phyloP scores from a whole-genome alignment of 176 grass and related monocot genomes.

The Triticum urartu region DNA sequence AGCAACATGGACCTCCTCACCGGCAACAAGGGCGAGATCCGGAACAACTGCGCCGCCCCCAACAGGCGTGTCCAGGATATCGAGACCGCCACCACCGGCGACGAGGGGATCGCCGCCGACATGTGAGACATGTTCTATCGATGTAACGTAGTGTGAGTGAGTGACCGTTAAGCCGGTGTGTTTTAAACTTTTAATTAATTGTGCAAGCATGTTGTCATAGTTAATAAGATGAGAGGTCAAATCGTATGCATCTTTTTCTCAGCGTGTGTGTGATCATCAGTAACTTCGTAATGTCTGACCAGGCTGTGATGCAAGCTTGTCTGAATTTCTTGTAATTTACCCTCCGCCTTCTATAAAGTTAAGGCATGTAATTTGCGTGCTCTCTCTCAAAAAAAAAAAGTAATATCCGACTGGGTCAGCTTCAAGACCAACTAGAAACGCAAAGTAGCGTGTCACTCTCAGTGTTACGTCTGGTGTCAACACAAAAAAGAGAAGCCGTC shows the following conservation, averaged over 20 bases:
- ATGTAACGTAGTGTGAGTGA: background rate
- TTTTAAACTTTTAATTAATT: background rate
- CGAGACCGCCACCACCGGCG: background rate
- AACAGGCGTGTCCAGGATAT: background rate
- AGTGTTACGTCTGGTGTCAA: background rate
- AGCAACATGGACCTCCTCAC: slow-evolving; percentile 44
- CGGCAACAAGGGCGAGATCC: slow-evolving; percentile 40
- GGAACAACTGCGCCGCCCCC: slow-evolving; percentile 23
- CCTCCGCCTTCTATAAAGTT: too few species aligned
- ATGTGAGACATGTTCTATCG: background rate
- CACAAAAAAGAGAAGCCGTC: background rate
- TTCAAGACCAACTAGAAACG: background rate
- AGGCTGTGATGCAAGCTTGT: too few species aligned
- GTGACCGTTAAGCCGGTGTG: background rate
- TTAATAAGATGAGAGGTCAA: background rate
- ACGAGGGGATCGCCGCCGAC: background rate
- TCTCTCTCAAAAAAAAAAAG: too few species aligned
- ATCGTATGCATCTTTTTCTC: background rate
- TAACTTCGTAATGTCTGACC: too few species aligned
- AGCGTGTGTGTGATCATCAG: too few species aligned
- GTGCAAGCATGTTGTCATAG: background rate
- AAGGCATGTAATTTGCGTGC: too few species aligned
- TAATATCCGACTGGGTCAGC: too few species aligned
- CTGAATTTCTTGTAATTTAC: too few species aligned
- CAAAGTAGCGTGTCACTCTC: background rate